Conservation (phyloP, 2,329 filamentous ascomycete genomes). For the Talaromyces sp. region DNA sequence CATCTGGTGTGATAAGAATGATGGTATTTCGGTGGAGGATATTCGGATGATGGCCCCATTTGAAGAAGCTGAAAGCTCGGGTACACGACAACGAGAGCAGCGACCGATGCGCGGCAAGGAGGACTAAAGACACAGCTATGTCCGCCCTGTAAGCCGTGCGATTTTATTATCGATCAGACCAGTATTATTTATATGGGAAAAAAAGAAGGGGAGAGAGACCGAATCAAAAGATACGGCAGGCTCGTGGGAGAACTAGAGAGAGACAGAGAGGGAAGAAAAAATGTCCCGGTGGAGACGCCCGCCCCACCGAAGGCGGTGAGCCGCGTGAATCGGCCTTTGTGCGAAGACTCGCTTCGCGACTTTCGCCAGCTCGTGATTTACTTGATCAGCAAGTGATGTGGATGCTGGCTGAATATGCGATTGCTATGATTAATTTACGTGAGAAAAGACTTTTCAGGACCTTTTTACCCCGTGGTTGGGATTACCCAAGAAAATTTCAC, state of each 20-base stretch:
- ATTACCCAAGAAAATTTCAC: not conserved
- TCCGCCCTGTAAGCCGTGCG: not conserved
- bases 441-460: not conserved
- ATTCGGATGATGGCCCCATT: not conserved
- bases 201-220: not conserved
- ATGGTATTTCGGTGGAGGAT: not conserved
- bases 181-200: not conserved
- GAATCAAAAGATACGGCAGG: not conserved
- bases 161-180: not conserved
- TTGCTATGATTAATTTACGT: not conserved
- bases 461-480: not conserved
- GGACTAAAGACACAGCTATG: not conserved
- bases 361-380: not conserved
- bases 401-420: not conserved
- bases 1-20: not conserved
- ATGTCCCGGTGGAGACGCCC: constrained; percentile 5
- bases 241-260: not conserved
- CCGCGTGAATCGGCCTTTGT: constrained; percentile 4
- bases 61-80: not conserved
- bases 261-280: constrained; percentile 6
- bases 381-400: not conserved
- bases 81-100: constrained; percentile 2
- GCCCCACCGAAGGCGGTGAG: constrained; percentile 1
- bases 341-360: constrained; percentile 1
- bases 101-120: not conserved